Percentiles rank a stretch among this genome's conserved stretches.
Evolutionary conservation across 805 yeast species (phyloP).

Genomic region (Lachancea sp.): DNA sequence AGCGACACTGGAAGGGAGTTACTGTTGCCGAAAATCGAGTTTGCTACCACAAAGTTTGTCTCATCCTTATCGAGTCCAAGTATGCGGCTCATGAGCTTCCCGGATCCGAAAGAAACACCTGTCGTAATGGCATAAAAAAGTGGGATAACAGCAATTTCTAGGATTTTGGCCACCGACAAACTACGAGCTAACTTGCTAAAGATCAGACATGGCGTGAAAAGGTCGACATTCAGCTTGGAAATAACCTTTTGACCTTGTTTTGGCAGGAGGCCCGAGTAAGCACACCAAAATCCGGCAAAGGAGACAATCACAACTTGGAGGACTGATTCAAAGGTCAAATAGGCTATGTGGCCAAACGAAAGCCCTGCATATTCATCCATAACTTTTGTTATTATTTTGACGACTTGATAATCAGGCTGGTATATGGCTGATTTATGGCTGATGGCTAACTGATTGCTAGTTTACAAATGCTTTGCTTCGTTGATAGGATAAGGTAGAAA

Average conservation of each 20-base stretch:
- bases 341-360: constrained; percentile 36
- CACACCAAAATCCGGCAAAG: constrained; percentile 79
- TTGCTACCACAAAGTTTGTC: constrained; percentile 87
- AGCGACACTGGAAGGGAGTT: constrained; percentile 91
- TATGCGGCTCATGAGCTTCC: constrained; percentile 47
- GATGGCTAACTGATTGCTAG: too few species aligned
- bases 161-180: constrained; percentile 65
- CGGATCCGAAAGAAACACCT: constrained; percentile 59
- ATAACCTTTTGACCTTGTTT: constrained; percentile 71
- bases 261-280: constrained; percentile 61
- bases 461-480: too few species aligned
- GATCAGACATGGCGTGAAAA: constrained; percentile 93
- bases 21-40: constrained; percentile 95
- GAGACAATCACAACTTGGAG: constrained; percentile 84
- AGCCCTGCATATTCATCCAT: constrained; percentile 18
- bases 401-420: not conserved
- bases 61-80: constrained; percentile 65
- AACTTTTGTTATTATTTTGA: not conserved
- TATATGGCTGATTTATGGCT: too few species aligned
- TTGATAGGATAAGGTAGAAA: too few species aligned
- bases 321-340: constrained; percentile 85
- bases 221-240: constrained; percentile 74
- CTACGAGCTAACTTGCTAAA: constrained; percentile 70
- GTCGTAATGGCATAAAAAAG: constrained; percentile 79
- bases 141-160: constrained; percentile 81